Conservation (phyloP, 2,329 filamentous ascomycete species). For the Fonsecaea pugnacius region DNA sequence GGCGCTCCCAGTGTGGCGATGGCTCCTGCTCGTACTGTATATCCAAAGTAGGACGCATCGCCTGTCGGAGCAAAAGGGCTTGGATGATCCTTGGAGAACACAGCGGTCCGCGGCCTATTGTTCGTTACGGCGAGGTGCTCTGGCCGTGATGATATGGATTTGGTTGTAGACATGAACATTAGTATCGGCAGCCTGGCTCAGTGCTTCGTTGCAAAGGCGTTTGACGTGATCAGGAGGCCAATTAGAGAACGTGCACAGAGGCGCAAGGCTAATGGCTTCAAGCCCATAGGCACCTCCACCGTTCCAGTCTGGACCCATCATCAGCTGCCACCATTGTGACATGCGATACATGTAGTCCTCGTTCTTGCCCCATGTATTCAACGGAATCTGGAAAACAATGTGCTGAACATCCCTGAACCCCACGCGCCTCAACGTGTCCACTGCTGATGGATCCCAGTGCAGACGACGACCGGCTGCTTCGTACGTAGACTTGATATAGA, state of each 20-base stretch:
- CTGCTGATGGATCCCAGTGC: conserved; percentile 63
- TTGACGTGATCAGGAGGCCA: conserved; percentile 68
- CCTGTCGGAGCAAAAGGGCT: background rate
- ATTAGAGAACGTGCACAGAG: conserved; percentile 68
- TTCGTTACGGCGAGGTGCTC: conserved; percentile 23
- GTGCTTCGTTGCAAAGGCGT: conserved; percentile 65
- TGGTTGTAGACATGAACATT: conserved; percentile 71
- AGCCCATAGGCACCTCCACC: conserved; percentile 46
- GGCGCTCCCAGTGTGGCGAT: background rate
- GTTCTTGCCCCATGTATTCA: conserved; percentile 74
- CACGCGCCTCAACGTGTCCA: conserved; percentile 64
- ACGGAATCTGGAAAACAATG: conserved; percentile 68
- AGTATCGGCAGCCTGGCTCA: conserved; percentile 70
- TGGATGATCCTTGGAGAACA: background rate
- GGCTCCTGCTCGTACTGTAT: background rate
- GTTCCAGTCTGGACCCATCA: conserved; percentile 65
- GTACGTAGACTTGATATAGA: conserved; percentile 70
- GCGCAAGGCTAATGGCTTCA: conserved; percentile 72
- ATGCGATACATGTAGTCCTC: conserved; percentile 65
- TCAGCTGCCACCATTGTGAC: conserved; percentile 82
- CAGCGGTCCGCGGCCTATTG: background rate
- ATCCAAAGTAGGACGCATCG: background rate
- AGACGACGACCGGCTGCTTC: conserved; percentile 67
- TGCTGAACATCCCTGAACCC: conserved; percentile 83
- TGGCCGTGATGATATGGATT: conserved; percentile 46